Evolutionary conservation across 805 yeast species (phyloP).

Genomic region (Wickerhamiella brachini): DNA sequence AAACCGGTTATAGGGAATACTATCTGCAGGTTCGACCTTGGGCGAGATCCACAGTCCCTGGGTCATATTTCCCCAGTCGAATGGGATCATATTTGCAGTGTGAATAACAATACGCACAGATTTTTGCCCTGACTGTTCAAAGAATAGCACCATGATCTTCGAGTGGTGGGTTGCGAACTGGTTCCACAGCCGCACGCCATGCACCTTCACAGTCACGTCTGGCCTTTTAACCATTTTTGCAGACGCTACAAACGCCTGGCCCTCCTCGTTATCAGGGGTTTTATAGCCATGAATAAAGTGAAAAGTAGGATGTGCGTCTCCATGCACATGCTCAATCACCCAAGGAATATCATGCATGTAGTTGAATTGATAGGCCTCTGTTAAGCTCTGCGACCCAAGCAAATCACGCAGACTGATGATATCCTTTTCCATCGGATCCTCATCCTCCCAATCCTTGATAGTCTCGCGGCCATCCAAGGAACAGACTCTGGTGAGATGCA

Average conservation of each 20-base stretch:
- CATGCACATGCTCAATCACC: slow-evolving; percentile 15
- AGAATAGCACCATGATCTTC: slow-evolving; percentile 22
- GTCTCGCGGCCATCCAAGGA: background rate
- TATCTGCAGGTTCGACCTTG: background rate
- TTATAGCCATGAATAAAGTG: slow-evolving; percentile 17
- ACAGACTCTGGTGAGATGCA: slow-evolving; percentile 2
- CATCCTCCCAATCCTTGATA: background rate
- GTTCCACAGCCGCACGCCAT: slow-evolving; percentile 6
- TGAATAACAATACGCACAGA: slow-evolving; percentile 19
- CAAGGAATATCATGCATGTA: slow-evolving; percentile 19
- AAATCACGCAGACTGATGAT: slow-evolving; percentile 14
- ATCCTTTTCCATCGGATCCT: slow-evolving; percentile 1
- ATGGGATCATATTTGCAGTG: slow-evolving; percentile 22
- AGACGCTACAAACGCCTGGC: background rate
- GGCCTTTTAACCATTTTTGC: background rate
- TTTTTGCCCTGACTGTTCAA: slow-evolving; percentile 1
- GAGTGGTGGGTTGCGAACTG: slow-evolving; percentile 23
- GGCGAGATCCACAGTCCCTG: slow-evolving; percentile 24
- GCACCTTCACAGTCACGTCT: slow-evolving; percentile 1
- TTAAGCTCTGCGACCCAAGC: slow-evolving; percentile 14
- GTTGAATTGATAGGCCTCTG: slow-evolving; percentile 23
- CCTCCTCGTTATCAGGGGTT: background rate
- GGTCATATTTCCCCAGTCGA: slow-evolving; percentile 23
- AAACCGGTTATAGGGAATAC: slow-evolving; percentile 10
- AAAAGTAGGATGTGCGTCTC: slow-evolving; percentile 8